Evolutionary conservation across 441 rosid genomes (phyloP).

Genomic region (Bocquillonia castaneifolia): DNA sequence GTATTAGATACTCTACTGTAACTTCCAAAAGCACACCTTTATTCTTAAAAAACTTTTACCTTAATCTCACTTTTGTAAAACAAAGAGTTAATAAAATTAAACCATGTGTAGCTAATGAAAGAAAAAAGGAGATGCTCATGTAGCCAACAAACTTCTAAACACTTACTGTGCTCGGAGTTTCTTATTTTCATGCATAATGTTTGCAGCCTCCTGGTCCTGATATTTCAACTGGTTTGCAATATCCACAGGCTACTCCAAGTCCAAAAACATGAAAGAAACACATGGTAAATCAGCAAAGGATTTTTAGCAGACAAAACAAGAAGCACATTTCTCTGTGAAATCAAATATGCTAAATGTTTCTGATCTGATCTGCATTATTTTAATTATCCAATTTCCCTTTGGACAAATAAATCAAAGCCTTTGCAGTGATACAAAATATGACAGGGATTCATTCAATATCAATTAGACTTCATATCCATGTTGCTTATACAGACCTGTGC

Average conservation of each 20-base stretch:
- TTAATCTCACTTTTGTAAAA: no score
- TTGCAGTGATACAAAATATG: neutral
- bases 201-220: conserved; percentile 32
- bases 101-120: neutral
- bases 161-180: conserved; percentile 70
- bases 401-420: no score
- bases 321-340: no score
- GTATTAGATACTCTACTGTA: no score
- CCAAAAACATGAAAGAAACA: conserved; percentile 1
- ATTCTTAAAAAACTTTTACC: no score
- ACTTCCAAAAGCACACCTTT: no score
- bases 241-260: conserved; percentile 36
- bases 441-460: neutral
- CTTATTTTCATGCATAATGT: conserved; percentile 61
- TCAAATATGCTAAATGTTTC: no score
- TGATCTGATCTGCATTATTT: no score
- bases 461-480: conserved; percentile 11
- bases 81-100: neutral
- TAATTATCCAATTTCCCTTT: no score
- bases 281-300: neutral
- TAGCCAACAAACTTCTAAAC: conserved; percentile 1
- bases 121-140: neutral
- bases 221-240: conserved; percentile 30
- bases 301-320: neutral
- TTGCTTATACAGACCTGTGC: conserved; percentile 33